Evolutionary conservation across 73 alveolate species (phyloP).

Genomic region (Tetrahymena thermophila): DNA sequence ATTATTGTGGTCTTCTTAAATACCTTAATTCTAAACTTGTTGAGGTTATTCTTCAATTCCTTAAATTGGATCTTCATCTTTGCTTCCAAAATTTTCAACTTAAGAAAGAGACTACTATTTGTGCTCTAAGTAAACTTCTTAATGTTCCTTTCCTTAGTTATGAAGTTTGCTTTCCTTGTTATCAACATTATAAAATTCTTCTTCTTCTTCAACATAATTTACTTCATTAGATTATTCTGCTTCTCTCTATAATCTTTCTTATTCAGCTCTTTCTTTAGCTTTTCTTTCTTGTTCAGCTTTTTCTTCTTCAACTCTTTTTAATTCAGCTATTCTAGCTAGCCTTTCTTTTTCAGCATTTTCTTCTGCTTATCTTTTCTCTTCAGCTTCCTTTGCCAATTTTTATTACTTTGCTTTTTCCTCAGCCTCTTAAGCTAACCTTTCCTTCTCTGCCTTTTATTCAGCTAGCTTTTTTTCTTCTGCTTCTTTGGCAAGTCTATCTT

Average conservation of each 20-base stretch:
- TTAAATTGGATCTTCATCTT: neutral
- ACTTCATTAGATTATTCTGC: no score
- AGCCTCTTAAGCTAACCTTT: neutral
- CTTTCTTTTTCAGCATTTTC: neutral
- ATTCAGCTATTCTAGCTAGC: neutral
- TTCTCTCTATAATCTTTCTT: no score
- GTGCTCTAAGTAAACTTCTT: neutral
- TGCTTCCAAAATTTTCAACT: neutral
- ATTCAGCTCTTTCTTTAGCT: no score
- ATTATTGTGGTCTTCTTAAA: neutral
- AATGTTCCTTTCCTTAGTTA: neutral
- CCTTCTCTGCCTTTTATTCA: neutral
- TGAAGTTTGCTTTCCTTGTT: neutral
- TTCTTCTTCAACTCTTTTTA: neutral
- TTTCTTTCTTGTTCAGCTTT: neutral
- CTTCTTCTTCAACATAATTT: neutral
- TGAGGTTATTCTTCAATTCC: neutral
- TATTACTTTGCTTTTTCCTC: neutral
- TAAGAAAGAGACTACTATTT: neutral
- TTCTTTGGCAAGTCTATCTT: neutral
- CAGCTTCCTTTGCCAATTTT: neutral
- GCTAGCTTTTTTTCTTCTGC: neutral
- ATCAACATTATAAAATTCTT: neutral
- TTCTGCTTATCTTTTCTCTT: neutral
- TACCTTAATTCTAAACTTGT: no score